Base-by-base conservation (phyloP, 2,329 filamentous ascomycete species). In the Aspergillus fijiensis region DNA sequence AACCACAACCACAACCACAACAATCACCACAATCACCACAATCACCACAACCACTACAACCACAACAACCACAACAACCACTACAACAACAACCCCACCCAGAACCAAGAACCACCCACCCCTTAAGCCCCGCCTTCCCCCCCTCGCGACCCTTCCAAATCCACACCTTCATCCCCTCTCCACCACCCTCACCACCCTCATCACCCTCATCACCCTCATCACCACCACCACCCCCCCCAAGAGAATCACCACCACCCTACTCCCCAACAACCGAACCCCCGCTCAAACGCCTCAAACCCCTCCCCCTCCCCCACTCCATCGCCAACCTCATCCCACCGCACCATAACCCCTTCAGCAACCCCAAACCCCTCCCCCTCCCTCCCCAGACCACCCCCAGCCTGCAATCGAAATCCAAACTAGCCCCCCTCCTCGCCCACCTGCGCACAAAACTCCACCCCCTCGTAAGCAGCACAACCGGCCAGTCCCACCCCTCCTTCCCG, bases 401-500 rank as follows among this genome's bases (percentile, higher is more conserved):
- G 23, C 48, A 67, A 56, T 59, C 33, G 21, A 23, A 23, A 29
- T 7, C 27, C 27, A 2, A 29, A 9, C 7, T 29, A 29, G 9
- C 27, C 27, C 27, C 27, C 58, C 35, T 50, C 48, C 19, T 76
- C 21, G n/a, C 59, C 21, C 69, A 75, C 59, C 68, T 79, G 19
- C 59, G 64, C 16, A 67, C 67, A 0, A 67, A 62, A 0, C 72
- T 80, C 3, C 61, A 62, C 19, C 76, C 76, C 1, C 70, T 80
- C 23, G 67, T 79, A 57, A 74, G 72, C 19, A 68, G 73, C 58
- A 70, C 69, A 2, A 77, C 72, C 0, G 77, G 74, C 42, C 65
- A 64, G 14, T 47, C 67, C 1, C 76, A 79, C 63, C 77, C 76
- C 0, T 60, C 68, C 4, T 80, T 80, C 61, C 79, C 79, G 0